Evolutionary conservation across 768 basidiomycete species (phyloP).

Genomic region (Amanita rubescens): DNA sequence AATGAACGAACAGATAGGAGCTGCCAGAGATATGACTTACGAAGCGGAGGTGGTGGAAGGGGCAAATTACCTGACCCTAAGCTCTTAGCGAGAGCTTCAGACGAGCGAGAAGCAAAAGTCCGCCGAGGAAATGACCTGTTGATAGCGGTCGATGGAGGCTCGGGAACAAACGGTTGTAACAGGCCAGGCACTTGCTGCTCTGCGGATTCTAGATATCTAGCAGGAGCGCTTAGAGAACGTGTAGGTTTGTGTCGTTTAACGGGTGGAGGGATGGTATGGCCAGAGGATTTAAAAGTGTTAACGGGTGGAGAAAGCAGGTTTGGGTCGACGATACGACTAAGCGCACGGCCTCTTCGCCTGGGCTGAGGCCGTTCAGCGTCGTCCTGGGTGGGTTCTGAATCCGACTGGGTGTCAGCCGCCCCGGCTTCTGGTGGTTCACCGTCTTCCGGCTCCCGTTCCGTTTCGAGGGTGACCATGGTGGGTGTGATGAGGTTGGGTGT

Average conservation of each 20-base stretch:
- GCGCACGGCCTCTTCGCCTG: constrained; percentile 10
- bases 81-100: too few species aligned
- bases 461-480: constrained; percentile 39
- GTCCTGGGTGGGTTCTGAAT: constrained; percentile 10
- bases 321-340: constrained; percentile 16
- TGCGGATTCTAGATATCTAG: constrained; percentile 9
- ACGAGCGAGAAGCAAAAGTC: constrained; percentile 22
- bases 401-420: constrained; percentile 15
- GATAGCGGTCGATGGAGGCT: constrained; percentile 7
- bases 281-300: constrained; percentile 37
- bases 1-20: too few species aligned
- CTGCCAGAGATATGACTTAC: constrained; percentile 42
- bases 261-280: constrained; percentile 9
- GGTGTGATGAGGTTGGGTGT: constrained; percentile 14
- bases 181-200: constrained; percentile 1
- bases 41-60: constrained; percentile 55
- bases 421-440: neutral
- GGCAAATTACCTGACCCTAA: constrained; percentile 39
- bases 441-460: constrained; percentile 16
- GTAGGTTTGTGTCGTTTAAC: constrained; percentile 32
- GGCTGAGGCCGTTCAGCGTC: constrained; percentile 5
- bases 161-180: constrained; percentile 6
- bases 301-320: constrained; percentile 40
- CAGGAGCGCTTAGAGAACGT: constrained; percentile 41
- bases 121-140: constrained; percentile 15